These are phyloP conservation scores for Xylariaceae sp. DNA, from an alignment of 2,329 filamentous ascomycete species.

Conservation along the genomic window DNA sequence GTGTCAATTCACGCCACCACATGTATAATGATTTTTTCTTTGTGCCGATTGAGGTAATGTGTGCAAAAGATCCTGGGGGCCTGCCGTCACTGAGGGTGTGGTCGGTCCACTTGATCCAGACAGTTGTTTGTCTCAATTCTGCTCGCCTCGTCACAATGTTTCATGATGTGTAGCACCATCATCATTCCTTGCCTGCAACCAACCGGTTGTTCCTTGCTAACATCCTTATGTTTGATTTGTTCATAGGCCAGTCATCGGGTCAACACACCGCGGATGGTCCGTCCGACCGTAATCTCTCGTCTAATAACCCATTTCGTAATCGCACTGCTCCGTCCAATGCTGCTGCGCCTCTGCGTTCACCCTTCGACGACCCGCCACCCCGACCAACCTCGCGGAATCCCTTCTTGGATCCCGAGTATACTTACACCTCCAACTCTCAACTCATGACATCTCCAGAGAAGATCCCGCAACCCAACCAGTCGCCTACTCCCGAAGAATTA, in stretches of 20 bases:
- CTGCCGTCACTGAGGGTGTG: not conserved
- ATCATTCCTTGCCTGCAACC: conserved; percentile 38
- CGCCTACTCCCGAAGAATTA: conserved; percentile 60
- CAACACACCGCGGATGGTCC: conserved; percentile 33
- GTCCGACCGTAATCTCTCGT: conserved; percentile 60
- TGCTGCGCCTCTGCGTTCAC: conserved; percentile 43
- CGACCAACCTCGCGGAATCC: conserved; percentile 68
- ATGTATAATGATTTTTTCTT: conserved; percentile 2
- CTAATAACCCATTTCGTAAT: conserved; percentile 78
- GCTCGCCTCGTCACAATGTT: conserved; percentile 37
- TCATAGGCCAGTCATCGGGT: conserved; percentile 34
- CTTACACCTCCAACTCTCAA: conserved; percentile 20
- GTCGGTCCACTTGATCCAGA: conserved; percentile 36
- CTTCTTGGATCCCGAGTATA: conserved; percentile 55
- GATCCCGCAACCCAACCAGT: conserved; percentile 46
- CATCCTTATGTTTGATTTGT: conserved; percentile 27
- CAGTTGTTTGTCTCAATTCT: conserved; percentile 41
- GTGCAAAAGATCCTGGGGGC: not conserved
- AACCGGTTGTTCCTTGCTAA: conserved; percentile 29
- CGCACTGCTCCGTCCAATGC: conserved; percentile 57
- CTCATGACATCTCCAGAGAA: conserved; percentile 39
- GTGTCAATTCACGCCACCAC: not conserved
- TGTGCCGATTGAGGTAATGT: conserved; percentile 5
- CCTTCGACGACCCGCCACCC: conserved; percentile 53
- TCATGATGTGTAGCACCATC: conserved; percentile 40